phyloP scores from a whole-genome alignment of 2,329 filamentous ascomycete species.

The Rosellinia necatrix region DNA sequence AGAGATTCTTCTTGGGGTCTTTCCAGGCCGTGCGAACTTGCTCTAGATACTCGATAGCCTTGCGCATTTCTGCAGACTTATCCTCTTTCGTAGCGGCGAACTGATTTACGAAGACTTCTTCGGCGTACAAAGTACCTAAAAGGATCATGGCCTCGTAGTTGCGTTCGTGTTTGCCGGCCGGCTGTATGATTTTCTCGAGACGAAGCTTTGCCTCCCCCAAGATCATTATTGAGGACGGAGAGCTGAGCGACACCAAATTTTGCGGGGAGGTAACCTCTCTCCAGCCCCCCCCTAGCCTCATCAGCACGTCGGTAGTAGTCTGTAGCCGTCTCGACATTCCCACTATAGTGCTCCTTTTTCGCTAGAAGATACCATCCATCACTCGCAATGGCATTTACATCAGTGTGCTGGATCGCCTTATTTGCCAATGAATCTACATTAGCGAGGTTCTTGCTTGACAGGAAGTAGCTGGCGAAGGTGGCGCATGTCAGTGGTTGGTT shows the following conservation, averaged over 20 bases:
- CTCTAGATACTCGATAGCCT: conserved; percentile 84
- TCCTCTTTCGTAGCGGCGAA: conserved; percentile 78
- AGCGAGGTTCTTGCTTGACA: conserved; percentile 77
- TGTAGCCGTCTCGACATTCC: conserved; percentile 73
- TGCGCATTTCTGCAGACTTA: conserved; percentile 81
- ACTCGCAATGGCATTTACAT: conserved; percentile 94
- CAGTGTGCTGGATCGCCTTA: conserved; percentile 92
- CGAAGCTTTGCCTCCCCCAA: conserved; percentile 91
- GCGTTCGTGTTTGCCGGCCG: conserved; percentile 64
- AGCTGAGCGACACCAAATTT: conserved; percentile 95
- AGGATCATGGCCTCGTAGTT: conserved; percentile 89
- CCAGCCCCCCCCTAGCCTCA: conserved; percentile 87
- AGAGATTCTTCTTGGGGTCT: conserved; percentile 82
- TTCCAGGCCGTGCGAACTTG: conserved; percentile 87
- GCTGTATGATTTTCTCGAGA: conserved; percentile 91
- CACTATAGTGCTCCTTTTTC: conserved; percentile 84
- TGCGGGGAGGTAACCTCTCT: conserved; percentile 87
- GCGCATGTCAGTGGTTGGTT: conserved; percentile 87
- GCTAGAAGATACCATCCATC: conserved; percentile 97
- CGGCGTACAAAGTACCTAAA: conserved; percentile 87
- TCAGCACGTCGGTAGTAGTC: conserved; percentile 92
- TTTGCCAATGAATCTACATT: conserved; percentile 87
- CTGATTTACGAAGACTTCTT: conserved; percentile 87
- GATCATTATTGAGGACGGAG: conserved; percentile 80
- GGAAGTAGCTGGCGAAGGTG: conserved; percentile 88